Evolutionary conservation across 1,284 basidiomycete genomes (phyloP), one percentile per base, ranked within the genome.

Genomic region (Takashimella koratensis): DNA sequence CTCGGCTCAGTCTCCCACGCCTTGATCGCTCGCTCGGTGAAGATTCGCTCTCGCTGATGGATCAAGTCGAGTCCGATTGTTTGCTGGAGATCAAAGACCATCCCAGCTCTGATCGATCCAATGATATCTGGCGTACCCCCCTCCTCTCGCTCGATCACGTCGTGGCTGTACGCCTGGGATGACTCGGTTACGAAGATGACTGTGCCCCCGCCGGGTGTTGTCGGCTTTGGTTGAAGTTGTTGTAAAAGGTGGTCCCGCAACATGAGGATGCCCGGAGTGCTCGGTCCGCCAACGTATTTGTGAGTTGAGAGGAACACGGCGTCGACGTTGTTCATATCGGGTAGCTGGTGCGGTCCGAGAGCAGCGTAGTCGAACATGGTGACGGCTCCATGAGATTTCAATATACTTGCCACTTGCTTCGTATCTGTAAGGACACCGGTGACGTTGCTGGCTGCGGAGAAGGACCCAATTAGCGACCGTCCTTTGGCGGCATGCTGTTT

Each of bases 221-320:
- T 47, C 2, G 55, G 55, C n/a, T n/a, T n/a, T n/a, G n/a, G n/a
- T n/a, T n/a, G 6, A 44, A 27, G 13, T 19, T 45, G 20, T 27
- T 50, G 11, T 3, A 57, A 12, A 1, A 53, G 8, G 6, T 5
- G 3, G n/a, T 48, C 41, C 25, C 48, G 47, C 1, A 42, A 51
- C 1, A 57, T 41, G n/a, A 57, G 48, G 26, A 57, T 43, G n/a
- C 55, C 55, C 1, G 55, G 51, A 3, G 51, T 50, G 8, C 51
- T 51, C 1, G 45, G 44, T 0, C 55, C 55, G 4, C 55, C 55
- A 0, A 27, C 42, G 21, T 50, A 53, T 45, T 57, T 57, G 55
- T 57, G 55, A 2, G 55, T 51, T 19, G 55, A 57, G 27, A 57
- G 11, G 47, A 57, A 57, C 4, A 57, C 24, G 11, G 51, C 55